Base-by-base conservation (phyloP, 805 yeast genomes). In the Candida cerambycidarum region DNA sequence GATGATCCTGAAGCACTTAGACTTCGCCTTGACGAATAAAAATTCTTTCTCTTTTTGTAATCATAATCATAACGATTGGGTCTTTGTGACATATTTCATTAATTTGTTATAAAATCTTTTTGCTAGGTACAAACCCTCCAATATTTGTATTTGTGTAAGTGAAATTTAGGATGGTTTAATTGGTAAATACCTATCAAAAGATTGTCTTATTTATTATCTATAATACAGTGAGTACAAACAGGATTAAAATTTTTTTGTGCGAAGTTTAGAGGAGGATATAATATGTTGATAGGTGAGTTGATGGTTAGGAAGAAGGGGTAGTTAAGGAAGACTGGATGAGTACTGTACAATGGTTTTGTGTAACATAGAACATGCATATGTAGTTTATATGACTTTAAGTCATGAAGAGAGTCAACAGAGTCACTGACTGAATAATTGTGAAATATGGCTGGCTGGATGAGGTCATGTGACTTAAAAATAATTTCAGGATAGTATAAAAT, bases 41-140 rank as follows among this genome's bases (percentile, higher is more conserved):
- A 44, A 24, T 31, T 39, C 37, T 45, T 48, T 27, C 47, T 33
- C 32, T 48, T 45, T 19, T 41, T 45, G 17, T 38, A 34, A 29
- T 39, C 40, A 19, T 43, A 46, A 27, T 47, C 51, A 38, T 47
- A 43, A 32, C 40, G 35, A 30, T 34, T 34, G 14, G 38, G 38
- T 11, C 38, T 34, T 34, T 34, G 38, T 15, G 38, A 34, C 38
- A 34, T 34, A 14, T 17, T 32, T 17, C 24, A 18, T 32, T 10
- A 32, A 18, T 14, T 18, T 32, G 11, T 32, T 16, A 5, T 5
- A 8, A 8, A 16, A 30, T 8, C n/a, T n/a, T 8, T 4, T 13
- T 30, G n/a, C 5, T 21, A 9, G 21, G 33, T 16, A 7, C 12
- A 30, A 30, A 15, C 4, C n/a, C 5, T 12, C 33, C n/a, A 30